phyloP scores from a whole-genome alignment of 23 red algal genomes.

The Gracilaria domingensis region DNA sequence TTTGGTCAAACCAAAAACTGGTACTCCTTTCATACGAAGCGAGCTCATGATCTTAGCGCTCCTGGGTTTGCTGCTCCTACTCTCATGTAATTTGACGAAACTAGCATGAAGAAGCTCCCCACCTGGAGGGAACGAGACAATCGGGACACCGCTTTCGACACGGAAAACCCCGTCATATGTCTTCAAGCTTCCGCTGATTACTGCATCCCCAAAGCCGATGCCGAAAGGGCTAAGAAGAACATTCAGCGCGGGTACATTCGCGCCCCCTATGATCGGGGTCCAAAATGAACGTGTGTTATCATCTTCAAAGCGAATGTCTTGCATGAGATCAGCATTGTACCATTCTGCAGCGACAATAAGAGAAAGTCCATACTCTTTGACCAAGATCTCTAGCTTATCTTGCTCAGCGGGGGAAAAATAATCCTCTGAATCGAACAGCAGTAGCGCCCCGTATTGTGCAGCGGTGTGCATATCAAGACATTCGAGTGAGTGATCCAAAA shows the following conservation, averaged over 20 bases:
- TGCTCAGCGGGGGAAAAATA: constrained; percentile 67
- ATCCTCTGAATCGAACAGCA: constrained; percentile 89
- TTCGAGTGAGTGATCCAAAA: constrained; percentile 60
- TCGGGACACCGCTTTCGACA: constrained; percentile 65
- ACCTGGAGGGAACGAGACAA: constrained; percentile 68
- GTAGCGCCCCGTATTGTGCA: constrained; percentile 54
- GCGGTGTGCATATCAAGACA: constrained; percentile 35
- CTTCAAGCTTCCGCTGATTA: constrained; percentile 67
- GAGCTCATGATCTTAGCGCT: neutral
- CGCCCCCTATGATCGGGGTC: constrained; percentile 78
- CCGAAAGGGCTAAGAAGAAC: constrained; percentile 65
- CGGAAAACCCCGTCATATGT: constrained; percentile 30
- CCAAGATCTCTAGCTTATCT: constrained; percentile 35
- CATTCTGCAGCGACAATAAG: constrained; percentile 87
- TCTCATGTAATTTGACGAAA: constrained; percentile 21
- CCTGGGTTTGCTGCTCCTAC: constrained; percentile 2
- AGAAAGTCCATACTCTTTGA: constrained; percentile 63
- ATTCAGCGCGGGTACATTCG: constrained; percentile 82
- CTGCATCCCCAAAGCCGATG: constrained; percentile 80
- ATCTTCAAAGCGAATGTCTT: constrained; percentile 85
- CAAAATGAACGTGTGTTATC: constrained; percentile 83
- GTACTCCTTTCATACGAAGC: constrained; percentile 13
- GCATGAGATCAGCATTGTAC: constrained; percentile 81
- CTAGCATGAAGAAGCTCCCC: constrained; percentile 64
- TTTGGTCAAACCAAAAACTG: constrained; percentile 63